phyloP scores from a whole-genome alignment of 148 eudicot genomes.

The Nyssa sinensis region DNA sequence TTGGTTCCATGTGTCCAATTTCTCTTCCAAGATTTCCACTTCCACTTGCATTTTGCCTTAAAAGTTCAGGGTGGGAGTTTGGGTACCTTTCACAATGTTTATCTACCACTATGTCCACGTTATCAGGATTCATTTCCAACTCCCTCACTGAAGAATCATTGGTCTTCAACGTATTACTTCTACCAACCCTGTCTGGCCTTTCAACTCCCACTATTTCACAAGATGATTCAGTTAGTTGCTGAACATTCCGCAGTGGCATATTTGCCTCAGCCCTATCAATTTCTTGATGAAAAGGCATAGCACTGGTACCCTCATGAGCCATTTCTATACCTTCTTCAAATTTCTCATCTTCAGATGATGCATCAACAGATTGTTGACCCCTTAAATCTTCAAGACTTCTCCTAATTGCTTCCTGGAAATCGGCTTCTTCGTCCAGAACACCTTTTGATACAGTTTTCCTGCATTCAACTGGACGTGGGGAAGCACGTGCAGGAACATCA shows the following conservation, averaged over 20 bases:
- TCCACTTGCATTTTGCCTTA: conserved; percentile 19
- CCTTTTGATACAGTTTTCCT: conserved; percentile 51
- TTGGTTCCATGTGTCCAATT: conserved; percentile 15
- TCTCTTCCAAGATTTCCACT: conserved; percentile 24
- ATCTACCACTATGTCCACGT: conserved; percentile 4
- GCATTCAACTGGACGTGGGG: conserved; percentile 24
- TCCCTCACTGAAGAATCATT: conserved; percentile 1
- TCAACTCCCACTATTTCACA: conserved; percentile 19
- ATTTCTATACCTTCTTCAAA: conserved; percentile 11
- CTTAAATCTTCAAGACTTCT: conserved; percentile 64
- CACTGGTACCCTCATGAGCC: conserved; percentile 15
- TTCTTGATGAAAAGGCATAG: conserved; percentile 17
- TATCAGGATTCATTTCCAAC: conserved; percentile 13
- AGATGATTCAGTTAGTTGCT: conserved; percentile 19
- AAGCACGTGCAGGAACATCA: conserved; percentile 29
- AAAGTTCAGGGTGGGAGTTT: conserved; percentile 15
- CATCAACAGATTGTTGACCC: conserved; percentile 23
- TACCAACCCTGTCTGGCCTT: conserved; percentile 9
- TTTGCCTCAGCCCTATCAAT: conserved; percentile 25
- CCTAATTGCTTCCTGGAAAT: conserved; percentile 78
- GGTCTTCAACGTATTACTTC: conserved; percentile 1
- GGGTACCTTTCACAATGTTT: conserved; percentile 7
- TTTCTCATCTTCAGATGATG: conserved; percentile 25
- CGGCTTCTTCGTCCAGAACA: conserved; percentile 68
- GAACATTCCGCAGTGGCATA: conserved; percentile 12